Evolutionary conservation across 2,329 filamentous ascomycete genomes (phyloP).

Genomic region (Diaporthe ilicicola): DNA sequence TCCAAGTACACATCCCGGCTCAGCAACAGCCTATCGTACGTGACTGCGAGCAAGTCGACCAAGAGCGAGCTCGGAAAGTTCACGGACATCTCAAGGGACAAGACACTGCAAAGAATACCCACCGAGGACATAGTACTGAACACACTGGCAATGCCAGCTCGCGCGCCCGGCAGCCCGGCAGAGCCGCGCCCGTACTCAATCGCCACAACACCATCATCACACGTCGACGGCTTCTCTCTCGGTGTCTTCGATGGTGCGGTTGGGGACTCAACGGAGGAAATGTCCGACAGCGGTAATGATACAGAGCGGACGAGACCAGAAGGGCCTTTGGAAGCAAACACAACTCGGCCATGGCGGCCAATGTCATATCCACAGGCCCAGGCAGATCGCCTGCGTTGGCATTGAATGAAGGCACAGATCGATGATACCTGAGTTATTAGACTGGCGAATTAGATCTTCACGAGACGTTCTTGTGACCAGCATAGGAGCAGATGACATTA

Average conservation of each 20-base stretch:
- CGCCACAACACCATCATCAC: neutral
- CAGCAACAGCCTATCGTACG: neutral
- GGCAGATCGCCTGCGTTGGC: neutral
- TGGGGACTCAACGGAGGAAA: neutral
- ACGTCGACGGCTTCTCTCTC: neutral
- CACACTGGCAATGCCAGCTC: neutral
- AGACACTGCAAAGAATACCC: conserved; percentile 6
- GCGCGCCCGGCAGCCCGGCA: neutral
- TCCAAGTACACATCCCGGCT: neutral
- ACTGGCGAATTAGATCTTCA: neutral
- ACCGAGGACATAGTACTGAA: neutral
- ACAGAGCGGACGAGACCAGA: neutral
- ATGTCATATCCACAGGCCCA: neutral
- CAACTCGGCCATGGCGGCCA: neutral
- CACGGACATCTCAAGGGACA: neutral
- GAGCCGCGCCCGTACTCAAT: neutral
- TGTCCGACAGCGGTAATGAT: neutral
- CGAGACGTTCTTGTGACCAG: neutral
- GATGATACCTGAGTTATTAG: neutral
- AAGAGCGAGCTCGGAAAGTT: neutral
- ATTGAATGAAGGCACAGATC: neutral
- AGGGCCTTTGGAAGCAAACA: neutral
- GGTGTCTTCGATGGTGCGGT: neutral
- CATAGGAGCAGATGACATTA: neutral
- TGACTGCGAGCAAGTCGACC: neutral